Percentiles rank a stretch among this genome's conserved stretches.
Conservation (phyloP, 2,329 filamentous ascomycete species). For the Fusarium acutatum region DNA sequence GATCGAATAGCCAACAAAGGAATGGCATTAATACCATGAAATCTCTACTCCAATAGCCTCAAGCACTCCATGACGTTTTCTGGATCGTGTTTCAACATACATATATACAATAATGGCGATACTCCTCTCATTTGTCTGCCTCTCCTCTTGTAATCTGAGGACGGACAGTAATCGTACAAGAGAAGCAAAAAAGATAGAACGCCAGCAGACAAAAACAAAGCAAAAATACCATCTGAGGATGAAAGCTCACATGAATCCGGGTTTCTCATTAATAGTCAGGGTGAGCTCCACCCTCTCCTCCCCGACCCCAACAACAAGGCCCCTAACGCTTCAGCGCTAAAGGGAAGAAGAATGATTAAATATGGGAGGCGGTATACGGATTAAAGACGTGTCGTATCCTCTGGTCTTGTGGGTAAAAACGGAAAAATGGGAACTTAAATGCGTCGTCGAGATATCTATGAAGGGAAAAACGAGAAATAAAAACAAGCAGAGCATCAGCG, state of each 20-base stretch:
- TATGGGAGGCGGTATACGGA: constrained; percentile 28
- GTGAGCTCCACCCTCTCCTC: constrained; percentile 1
- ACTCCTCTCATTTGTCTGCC: constrained; percentile 1
- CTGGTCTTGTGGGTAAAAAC: constrained; percentile 3
- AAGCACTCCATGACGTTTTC: constrained; percentile 10
- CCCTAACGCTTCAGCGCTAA: constrained; percentile 25
- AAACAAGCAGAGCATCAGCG: constrained; percentile 20
- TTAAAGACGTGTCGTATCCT: constrained; percentile 22
- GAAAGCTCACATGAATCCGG: constrained; percentile 18
- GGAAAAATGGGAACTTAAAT: constrained; percentile 8
- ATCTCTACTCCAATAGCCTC: constrained; percentile 4
- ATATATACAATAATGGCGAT: constrained; percentile 20
- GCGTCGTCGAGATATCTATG: constrained; percentile 37
- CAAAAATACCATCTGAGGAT: constrained; percentile 13
- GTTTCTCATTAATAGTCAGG: constrained; percentile 19
- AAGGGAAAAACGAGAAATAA: constrained; percentile 21
- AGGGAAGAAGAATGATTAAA: constrained; percentile 38
- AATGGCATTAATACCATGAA: constrained; percentile 23
- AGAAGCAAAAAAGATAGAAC: constrained; percentile 24
- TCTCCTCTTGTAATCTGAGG: constrained; percentile 2
- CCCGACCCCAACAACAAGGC: constrained; percentile 14
- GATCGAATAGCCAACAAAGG: background rate
- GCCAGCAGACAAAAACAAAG: constrained; percentile 15
- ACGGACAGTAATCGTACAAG: constrained; percentile 31
- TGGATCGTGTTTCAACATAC: constrained; percentile 13